Percentiles rank a stretch among this genome's conserved stretches.
phyloP scores from a whole-genome alignment of 1,284 basidiomycete genomes.

The Leccinum cinnamomeum region DNA sequence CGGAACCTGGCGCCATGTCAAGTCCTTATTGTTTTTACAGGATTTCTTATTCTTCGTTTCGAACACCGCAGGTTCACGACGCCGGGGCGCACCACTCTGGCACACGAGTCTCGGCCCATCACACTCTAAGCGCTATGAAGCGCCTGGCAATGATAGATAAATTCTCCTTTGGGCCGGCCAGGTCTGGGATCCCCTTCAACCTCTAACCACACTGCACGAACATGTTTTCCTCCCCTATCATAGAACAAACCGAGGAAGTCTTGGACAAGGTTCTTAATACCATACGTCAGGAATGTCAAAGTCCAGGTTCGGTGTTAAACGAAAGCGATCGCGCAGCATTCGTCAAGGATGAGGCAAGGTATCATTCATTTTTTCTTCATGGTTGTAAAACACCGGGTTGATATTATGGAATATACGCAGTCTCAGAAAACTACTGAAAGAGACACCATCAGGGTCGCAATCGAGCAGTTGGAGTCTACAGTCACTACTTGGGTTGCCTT shows the following conservation, averaged over 20 bases:
- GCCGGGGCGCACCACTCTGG: neutral
- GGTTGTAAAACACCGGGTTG: neutral
- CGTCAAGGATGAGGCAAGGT: slow-evolving; percentile 16
- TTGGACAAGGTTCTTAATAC: slow-evolving; percentile 12
- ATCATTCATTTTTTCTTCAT: neutral
- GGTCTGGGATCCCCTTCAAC: neutral
- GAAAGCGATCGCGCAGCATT: slow-evolving; percentile 6
- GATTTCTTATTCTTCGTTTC: slow-evolving; percentile 20
- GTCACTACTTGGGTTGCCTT: slow-evolving; percentile 4
- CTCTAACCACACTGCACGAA: neutral
- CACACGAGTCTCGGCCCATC: neutral
- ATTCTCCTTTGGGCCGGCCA: slow-evolving; percentile 2
- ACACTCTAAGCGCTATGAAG: neutral
- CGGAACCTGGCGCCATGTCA: neutral
- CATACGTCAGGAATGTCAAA: slow-evolving; percentile 2
- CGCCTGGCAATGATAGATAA: slow-evolving; percentile 14
- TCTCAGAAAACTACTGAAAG: slow-evolving; percentile 10
- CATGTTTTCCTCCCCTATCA: slow-evolving; percentile 17
- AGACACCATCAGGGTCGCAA: neutral
- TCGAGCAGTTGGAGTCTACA: neutral
- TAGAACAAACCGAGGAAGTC: neutral
- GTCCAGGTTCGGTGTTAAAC: slow-evolving; percentile 1
- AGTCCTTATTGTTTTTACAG: slow-evolving; percentile 15
- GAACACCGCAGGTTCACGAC: slow-evolving; percentile 12
- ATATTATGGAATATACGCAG: slow-evolving; percentile 3